A percentile compares a stretch with the other conserved stretches of the same genome.
Evolutionary conservation across 345 rosid genomes (phyloP).

Genomic region (Stellera chamaejasme): DNA sequence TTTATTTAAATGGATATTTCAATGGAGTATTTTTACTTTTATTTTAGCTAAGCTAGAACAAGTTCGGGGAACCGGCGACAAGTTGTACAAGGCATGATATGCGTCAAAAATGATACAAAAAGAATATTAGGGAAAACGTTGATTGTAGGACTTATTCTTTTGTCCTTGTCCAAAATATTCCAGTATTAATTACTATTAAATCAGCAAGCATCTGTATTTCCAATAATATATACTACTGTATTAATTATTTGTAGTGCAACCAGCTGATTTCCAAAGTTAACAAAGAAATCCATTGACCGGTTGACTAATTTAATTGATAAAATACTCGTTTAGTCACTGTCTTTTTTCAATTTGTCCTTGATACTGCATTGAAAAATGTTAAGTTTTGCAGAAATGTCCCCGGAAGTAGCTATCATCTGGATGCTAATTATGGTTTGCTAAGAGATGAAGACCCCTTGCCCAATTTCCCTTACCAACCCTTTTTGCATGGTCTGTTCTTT

Average conservation of each 20-base stretch:
- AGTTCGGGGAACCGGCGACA: no score
- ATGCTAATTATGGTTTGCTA: constrained; percentile 14
- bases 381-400: constrained; percentile 19
- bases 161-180: no score
- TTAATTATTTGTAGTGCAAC: not conserved
- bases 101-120: no score
- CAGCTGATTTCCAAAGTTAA: not conserved
- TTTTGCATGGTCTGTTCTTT: constrained; percentile 25
- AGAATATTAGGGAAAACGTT: no score
- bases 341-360: not conserved
- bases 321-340: not conserved
- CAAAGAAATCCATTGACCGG: not conserved
- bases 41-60: no score
- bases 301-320: not conserved
- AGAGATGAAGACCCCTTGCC: constrained; percentile 14
- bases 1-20: no score
- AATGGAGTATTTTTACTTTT: no score
- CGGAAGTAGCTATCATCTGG: constrained; percentile 20
- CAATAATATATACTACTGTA: no score
- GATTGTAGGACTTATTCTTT: no score
- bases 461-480: constrained; percentile 20
- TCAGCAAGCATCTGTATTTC: no score
- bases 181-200: no score
- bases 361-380: not conserved
- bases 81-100: no score